Evolutionary conservation across 2,329 filamentous ascomycete genomes (phyloP).

Genomic region (Furcasterigmium furcatum): DNA sequence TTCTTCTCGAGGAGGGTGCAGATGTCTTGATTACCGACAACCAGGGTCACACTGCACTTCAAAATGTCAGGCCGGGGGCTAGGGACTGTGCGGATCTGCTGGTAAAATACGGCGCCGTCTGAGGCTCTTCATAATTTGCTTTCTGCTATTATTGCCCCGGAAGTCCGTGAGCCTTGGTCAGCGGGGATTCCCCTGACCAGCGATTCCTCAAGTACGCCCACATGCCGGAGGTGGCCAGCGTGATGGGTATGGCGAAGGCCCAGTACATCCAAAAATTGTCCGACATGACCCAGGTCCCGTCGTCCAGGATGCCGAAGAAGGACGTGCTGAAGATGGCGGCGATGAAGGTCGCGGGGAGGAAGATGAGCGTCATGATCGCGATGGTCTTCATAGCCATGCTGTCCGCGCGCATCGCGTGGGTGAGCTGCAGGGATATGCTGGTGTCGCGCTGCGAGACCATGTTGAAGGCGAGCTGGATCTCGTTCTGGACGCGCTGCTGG

Average conservation of each 20-base stretch:
- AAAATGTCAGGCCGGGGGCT: no score
- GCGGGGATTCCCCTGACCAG: no score
- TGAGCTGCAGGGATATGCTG: conserved; percentile 31
- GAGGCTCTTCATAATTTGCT: no score
- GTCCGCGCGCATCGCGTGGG: conserved; percentile 36
- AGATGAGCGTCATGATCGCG: conserved; percentile 42
- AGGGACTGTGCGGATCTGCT: no score
- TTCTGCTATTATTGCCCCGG: no score
- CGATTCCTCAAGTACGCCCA: conserved; percentile 14
- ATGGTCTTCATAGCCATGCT: conserved; percentile 50
- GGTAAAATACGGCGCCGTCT: no score
- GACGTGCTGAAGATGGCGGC: conserved; percentile 43
- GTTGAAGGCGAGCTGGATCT: conserved; percentile 52
- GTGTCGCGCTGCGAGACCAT: conserved; percentile 38
- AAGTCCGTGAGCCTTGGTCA: no score
- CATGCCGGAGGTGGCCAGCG: conserved; percentile 10
- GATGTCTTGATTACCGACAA: no score
- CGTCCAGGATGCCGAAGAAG: conserved; percentile 27
- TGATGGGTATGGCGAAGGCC: conserved; percentile 25
- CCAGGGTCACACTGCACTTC: no score
- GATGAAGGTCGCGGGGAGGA: conserved; percentile 49
- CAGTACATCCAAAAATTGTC: conserved; percentile 31
- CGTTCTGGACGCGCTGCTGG: conserved; percentile 44
- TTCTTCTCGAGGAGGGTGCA: no score
- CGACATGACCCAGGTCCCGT: conserved; percentile 21